Base-by-base conservation (phyloP, 2,329 filamentous ascomycete genomes). In the Alternaria triticimaculans region DNA sequence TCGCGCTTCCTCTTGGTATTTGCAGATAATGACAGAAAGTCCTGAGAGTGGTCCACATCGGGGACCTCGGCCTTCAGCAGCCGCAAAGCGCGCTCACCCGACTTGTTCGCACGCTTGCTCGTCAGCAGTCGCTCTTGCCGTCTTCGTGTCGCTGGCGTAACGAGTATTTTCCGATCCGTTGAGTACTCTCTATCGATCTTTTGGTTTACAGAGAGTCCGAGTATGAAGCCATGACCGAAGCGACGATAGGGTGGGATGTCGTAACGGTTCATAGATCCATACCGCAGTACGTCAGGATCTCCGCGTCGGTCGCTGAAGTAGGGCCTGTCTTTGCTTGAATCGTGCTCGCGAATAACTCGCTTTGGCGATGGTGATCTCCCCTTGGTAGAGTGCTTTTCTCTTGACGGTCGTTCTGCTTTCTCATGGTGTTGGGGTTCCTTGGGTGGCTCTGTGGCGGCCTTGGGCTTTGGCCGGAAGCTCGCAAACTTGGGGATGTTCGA, bases 281-380 rank as follows among this genome's bases (percentile, higher is more conserved):
- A 97, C 25, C 86, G 86, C 48, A 91, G 79, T 68, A 96, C 93
- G 51, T 93, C 86, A 5, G 86, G 83, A 72, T 98, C 95, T 0
- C 95, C 94, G 73, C 88, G 89, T 45, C 84, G 88, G 79, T 98
- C 95, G 55, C 72, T 75, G 53, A 74, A 72, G 51, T 72, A 77
- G 9, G 53, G 9, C 25, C 68, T 72, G 6, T 60, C 64, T 23
- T 64, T 48, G 12, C 37, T 12, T 1, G 44, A 33, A n/a, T 64
- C 48, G 15, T 46, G 64, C 43, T 65, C 33, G 11, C 44, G 33
- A 11, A 53, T 51, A 30, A 21, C 55, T 15, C 46, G 58, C 11
- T 57, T 62, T 18, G 61, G 45, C 21, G 58, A 37, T 23, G 55
- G 92, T 73, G 48, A 88, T 23, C 2, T 54, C 20, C 23, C 56